Conservation (phyloP, 768 basidiomycete genomes). For the Termitomyces heimii region DNA sequence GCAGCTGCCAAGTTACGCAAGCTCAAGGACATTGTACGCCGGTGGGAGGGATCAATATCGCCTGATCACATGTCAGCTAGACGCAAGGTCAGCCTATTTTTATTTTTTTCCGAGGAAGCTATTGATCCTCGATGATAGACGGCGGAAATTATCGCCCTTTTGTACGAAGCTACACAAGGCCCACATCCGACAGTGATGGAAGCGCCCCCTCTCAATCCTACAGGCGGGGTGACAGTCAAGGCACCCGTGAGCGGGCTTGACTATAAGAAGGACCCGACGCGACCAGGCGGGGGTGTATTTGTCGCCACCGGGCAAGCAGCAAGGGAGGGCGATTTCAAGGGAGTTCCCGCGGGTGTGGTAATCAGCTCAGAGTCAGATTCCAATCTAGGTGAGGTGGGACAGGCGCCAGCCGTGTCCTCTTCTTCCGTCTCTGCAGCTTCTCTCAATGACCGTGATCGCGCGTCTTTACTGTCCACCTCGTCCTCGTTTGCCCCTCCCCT, state of each 20-base stretch:
- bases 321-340: slow-evolving; percentile 40
- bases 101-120: slow-evolving; percentile 6
- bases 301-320: slow-evolving; percentile 50
- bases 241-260: slow-evolving; percentile 52
- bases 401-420: slow-evolving; percentile 15
- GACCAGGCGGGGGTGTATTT: slow-evolving; percentile 86
- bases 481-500: slow-evolving; percentile 30
- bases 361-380: slow-evolving; percentile 42
- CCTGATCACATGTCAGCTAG: slow-evolving; percentile 94
- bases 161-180: slow-evolving; percentile 94
- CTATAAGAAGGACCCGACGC: slow-evolving; percentile 73
- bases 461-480: slow-evolving; percentile 25
- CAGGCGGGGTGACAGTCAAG: slow-evolving; percentile 55
- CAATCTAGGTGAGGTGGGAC: slow-evolving; percentile 31
- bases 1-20: slow-evolving; percentile 73
- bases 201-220: slow-evolving; percentile 71
- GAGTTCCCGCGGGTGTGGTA: slow-evolving; percentile 51
- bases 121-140: slow-evolving; percentile 44
- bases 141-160: slow-evolving; percentile 84
- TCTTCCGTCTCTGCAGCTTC: slow-evolving; percentile 16
- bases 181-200: slow-evolving; percentile 38
- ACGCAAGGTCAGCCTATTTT: slow-evolving; percentile 61
- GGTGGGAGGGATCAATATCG: slow-evolving; percentile 84
- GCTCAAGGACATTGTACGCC: slow-evolving; percentile 76
- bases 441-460: slow-evolving; percentile 31